Percentiles rank a stretch among this genome's conserved stretches.
These are phyloP conservation scores for Yarrowia osloensis DNA, from an alignment of 805 yeast genomes.

Conservation along the genomic window DNA sequence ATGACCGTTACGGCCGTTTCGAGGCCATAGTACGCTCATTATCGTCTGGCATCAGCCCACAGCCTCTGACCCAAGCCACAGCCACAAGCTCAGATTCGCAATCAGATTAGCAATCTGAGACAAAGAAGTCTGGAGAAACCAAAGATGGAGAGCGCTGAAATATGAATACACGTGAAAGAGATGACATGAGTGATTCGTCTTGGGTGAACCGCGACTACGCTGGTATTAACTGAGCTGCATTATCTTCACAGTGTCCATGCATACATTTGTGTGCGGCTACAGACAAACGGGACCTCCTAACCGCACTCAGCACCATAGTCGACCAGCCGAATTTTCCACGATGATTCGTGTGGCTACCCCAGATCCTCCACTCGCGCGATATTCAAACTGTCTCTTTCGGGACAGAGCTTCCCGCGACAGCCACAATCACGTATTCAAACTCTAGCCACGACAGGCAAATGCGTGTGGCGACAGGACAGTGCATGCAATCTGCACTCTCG, in stretches of 20 bases:
- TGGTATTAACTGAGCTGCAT: not conserved
- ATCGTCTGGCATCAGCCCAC: not conserved
- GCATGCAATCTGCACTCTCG: constrained; percentile 22
- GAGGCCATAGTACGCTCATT: not conserved
- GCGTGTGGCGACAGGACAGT: constrained; percentile 20
- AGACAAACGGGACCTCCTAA: too few relatives aligned
- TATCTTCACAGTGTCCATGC: too few relatives aligned
- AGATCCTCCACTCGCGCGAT: not conserved
- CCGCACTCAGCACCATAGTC: too few relatives aligned
- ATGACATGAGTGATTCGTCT: not conserved
- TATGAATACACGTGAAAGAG: not conserved
- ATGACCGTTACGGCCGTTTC: not conserved
- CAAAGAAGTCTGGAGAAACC: not conserved
- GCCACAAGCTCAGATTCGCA: constrained; percentile 9
- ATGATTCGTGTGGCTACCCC: not conserved
- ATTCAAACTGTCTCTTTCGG: not conserved
- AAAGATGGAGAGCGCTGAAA: not conserved
- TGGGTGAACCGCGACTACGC: not conserved
- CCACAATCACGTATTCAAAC: constrained; percentile 8
- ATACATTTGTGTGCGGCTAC: too few relatives aligned
- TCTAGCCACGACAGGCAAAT: constrained; percentile 3
- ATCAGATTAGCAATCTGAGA: constrained; percentile 7
- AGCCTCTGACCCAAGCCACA: not conserved
- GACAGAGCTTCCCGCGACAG: not conserved
- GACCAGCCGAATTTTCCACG: not conserved